Evolutionary conservation across 352 stramenopile genomes (phyloP), one percentile per base, ranked within the genome.

Genomic region (Phytophthora tentaculata): DNA sequence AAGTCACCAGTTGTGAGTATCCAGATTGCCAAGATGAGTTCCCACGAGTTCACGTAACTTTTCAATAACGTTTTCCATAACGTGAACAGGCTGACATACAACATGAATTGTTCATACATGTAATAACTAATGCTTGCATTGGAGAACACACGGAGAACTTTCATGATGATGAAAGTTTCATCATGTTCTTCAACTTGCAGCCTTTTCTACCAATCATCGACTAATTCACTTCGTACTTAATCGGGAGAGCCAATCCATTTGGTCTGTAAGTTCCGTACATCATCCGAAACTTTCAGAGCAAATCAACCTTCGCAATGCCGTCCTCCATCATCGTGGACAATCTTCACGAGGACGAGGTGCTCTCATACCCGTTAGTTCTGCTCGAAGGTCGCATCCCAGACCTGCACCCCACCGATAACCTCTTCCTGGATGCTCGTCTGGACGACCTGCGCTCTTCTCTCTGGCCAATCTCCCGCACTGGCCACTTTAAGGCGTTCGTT

Each of bases 311-410:
- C 35, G n/a, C 35, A 14, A 43, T 43, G 35, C 14, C 13, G 10
- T 7, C 5, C 13, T 19, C 12, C 13, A 81, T 91, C 69, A 75
- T 90, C 9, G 83, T 98, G 13, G 84, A 91, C 50, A 98, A 96
- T 57, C 71, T 96, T 28, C 70, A 83, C 59, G 81, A 95, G 67
- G 88, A 86, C 41, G 96, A 94, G 49, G 81, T 71, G n/a, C 61
- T 91, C 35, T 49, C 73, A 16, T 76, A 90, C 50, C 81, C 81
- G n/a, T 69, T 90, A 32, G 69, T 89, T 26, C 69, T 91, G 51
- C 69, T 90, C 28, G 76, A 90, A 56, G 81, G 83, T 35, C 51
- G 43, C 45, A 64, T 88, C 23, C 19, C 7, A 2, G 28, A 61
- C 28, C 22, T 71, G 1, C 44, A 44, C 32, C 6, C 20, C 17